Evolutionary conservation across 345 rosid genomes (phyloP).

Genomic region (Carallia brachiata): DNA sequence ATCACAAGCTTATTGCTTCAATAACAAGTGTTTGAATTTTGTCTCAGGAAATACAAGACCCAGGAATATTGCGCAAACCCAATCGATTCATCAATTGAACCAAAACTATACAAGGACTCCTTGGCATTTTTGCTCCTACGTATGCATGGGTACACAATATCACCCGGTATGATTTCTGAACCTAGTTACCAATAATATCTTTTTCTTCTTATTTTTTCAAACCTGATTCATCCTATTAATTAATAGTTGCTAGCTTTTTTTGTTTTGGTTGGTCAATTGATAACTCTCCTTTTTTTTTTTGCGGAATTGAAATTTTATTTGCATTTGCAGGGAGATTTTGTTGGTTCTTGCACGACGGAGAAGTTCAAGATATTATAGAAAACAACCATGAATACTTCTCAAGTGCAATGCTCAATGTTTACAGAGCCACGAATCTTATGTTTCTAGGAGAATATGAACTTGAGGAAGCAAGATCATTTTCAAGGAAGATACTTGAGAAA

Average conservation of each 20-base stretch:
- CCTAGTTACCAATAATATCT: not conserved
- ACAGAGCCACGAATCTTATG: constrained; percentile 60
- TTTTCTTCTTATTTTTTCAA: not conserved
- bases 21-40: not conserved
- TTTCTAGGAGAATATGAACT: constrained; percentile 51
- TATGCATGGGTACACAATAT: constrained; percentile 44
- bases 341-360: constrained; percentile 48
- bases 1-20: too few species aligned
- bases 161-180: constrained; percentile 40
- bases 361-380: constrained; percentile 30
- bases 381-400: constrained; percentile 32
- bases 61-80: constrained; percentile 4
- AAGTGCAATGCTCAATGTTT: constrained; percentile 41
- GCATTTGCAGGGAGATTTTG: constrained; percentile 47
- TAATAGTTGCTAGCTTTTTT: not conserved
- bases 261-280: not conserved
- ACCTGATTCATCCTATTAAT: not conserved
- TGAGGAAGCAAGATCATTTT: constrained; percentile 47
- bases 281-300: too few species aligned
- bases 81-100: constrained; percentile 7
- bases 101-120: constrained; percentile 47
- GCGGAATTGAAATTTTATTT: too few species aligned
- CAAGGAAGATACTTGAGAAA: constrained; percentile 42
- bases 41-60: constrained; percentile 33
- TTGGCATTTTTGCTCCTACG: constrained; percentile 57